These are phyloP conservation scores for Aureobasidium sp. DNA, from an alignment of 2,329 filamentous ascomycete species.

Conservation along the genomic window DNA sequence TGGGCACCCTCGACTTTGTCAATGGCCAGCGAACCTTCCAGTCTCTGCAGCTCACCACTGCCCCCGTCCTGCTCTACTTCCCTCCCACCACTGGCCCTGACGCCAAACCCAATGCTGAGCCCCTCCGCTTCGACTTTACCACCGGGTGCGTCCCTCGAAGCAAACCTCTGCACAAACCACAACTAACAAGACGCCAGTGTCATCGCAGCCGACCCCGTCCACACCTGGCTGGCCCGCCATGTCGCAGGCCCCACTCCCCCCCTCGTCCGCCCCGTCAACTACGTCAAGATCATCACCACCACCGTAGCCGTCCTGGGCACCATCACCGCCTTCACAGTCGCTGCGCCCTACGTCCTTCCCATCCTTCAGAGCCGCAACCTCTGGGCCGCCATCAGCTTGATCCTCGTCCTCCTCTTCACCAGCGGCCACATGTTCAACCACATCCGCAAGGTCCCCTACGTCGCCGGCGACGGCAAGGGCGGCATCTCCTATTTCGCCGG, in stretches of 20 bases:
- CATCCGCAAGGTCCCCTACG: slow-evolving; percentile 92
- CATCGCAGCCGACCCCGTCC: slow-evolving; percentile 68
- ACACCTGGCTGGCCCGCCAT: slow-evolving; percentile 70
- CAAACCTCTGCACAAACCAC: neutral
- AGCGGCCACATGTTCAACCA: slow-evolving; percentile 99
- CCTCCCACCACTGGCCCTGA: slow-evolving; percentile 76
- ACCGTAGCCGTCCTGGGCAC: slow-evolving; percentile 63
- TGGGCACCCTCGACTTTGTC: slow-evolving; percentile 78
- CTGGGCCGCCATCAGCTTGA: slow-evolving; percentile 85
- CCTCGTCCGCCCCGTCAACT: slow-evolving; percentile 84
- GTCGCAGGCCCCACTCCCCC: slow-evolving; percentile 67
- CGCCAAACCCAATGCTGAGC: slow-evolving; percentile 61
- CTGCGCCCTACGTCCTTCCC: slow-evolving; percentile 72
- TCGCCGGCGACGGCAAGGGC: slow-evolving; percentile 74
- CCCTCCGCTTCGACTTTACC: slow-evolving; percentile 78
- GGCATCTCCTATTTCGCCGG: slow-evolving; percentile 84
- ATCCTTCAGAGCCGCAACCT: slow-evolving; percentile 83
- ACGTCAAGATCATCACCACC: slow-evolving; percentile 62
- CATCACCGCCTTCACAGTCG: slow-evolving; percentile 61
- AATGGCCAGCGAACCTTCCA: slow-evolving; percentile 81
- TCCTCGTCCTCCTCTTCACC: slow-evolving; percentile 85
- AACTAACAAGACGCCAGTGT: slow-evolving; percentile 44
- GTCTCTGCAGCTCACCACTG: slow-evolving; percentile 91
- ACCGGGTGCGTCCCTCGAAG: slow-evolving; percentile 54
- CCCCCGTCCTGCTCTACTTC: slow-evolving; percentile 82